Conservation (phyloP, 176 grass and related monocot species). For the Lolium rigidum region DNA sequence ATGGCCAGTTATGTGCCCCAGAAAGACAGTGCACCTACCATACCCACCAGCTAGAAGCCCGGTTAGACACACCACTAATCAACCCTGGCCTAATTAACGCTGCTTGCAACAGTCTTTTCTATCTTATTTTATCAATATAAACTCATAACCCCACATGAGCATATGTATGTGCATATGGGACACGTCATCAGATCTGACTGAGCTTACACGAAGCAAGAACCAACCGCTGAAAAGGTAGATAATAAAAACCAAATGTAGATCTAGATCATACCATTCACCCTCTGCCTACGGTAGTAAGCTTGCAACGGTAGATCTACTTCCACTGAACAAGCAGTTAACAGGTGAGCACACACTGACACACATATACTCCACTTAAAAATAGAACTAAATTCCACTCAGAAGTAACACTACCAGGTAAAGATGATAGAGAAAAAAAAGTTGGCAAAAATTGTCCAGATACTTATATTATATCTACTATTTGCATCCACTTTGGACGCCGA, state of each 20-base stretch:
- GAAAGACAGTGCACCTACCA: background rate
- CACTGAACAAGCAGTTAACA: background rate
- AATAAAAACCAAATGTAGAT: conserved; percentile 4
- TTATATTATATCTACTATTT: background rate
- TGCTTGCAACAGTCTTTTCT: background rate
- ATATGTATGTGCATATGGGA: background rate
- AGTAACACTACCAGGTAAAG: background rate
- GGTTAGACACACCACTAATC: background rate
- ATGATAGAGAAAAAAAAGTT: background rate
- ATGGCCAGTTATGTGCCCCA: background rate
- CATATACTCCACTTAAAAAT: background rate
- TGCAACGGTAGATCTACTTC: background rate
- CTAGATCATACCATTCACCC: background rate
- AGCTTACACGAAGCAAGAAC: background rate
- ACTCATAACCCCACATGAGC: background rate
- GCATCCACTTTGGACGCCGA: background rate
- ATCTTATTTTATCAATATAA: background rate
- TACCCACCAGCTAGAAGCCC: background rate
- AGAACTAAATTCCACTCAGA: background rate
- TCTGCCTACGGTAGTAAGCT: background rate
- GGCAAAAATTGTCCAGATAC: background rate
- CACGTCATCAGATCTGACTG: conserved; percentile 12
- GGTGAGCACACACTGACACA: background rate
- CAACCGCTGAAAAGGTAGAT: background rate
- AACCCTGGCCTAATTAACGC: conserved; percentile 2